Evolutionary conservation across 2,329 filamentous ascomycete species (phyloP), one percentile per base, ranked within the genome.

Genomic region (Aspergillus terreus): DNA sequence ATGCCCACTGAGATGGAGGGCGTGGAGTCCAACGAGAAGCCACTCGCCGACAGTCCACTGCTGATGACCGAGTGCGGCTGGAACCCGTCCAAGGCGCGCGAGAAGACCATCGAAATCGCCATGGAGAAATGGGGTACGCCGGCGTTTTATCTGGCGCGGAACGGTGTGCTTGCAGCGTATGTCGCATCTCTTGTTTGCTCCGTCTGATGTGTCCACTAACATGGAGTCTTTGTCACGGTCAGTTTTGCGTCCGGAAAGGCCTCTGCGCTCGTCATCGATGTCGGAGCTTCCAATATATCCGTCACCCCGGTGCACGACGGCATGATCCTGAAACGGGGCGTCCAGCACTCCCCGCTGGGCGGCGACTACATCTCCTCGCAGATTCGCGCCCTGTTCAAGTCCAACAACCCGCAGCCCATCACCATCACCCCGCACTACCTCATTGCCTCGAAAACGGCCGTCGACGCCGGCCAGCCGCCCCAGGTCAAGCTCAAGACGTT

Each of bases 61-160:
- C 79, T 99, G 53, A 87, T 99, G 82, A 96, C 90, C 1, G 94
- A 99, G 73, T 88, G 92, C 12, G 88, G 90, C 10, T 97, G 92
- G 92, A 97, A 96, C 73, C 81, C 85, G 23, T 73, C 82, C 41
- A 96, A 96, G 76, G 84, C 88, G 54, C 82, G 95, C 54, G 94
- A 99, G 76, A 95, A 94, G 81, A 86, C 87, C 38, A 92, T 96
- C 64, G 94, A 99, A 76, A 85, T 97, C 57, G 91, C 90, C 53
- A 96, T 99, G 86, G 94, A 99, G 78, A 89, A 85, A 66, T 99
- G 94, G 91, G 92, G 90, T 25, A 88, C 87, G 50, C 94, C 94
- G 15, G 94, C 94, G 4, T 97, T 96, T 72, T 99, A 92, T 81
- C 78, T 97, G 55, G 90, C 90, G 57, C 85, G 90, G 65, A 95